Evolutionary conservation across 1,139 yeast species (phyloP), one percentile per base, ranked within the genome.

Genomic region (Wickerhamomyces sp.): DNA sequence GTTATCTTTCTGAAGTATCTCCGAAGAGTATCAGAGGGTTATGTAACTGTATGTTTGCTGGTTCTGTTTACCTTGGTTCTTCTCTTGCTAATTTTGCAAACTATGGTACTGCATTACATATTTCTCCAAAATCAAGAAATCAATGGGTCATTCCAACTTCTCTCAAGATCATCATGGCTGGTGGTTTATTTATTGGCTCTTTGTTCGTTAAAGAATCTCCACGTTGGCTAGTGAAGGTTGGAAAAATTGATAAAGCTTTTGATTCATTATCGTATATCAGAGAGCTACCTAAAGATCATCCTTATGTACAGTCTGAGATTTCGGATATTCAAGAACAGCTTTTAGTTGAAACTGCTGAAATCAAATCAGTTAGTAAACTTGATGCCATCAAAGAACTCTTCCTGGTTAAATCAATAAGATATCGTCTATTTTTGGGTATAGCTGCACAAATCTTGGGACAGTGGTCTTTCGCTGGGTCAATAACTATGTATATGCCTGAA

Each of bases 161-260:
- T 24, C 67, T 76, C 19, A 81, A 77, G 56, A 66, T 75, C 47
- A 54, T 77, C 30, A 78, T 81, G 14, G 82, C 78, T 35, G 51
- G 71, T 18, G 29, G 70, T 6, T 59, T 77, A 45, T 54, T 70
- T 34, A 17, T 64, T n/a, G 75, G 76, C 15, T 59, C 70, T 34
- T 64, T 75, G 51, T 66, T 67, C 51, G 64, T 71, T 56, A 82
- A 78, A 20, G 87, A 73, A 55, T 74, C 78, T 40, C 86, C 81
- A 56, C 78, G 89, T 64, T 78, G 76, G 79, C 67, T 71, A 58
- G 80, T 81, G 36, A 70, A 74, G 45, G 72, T 72, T 48, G 85
- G 76, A 42, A 63, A 74, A 49, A 76, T 83, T 78, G 86, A 81
- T 19, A 81, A 78, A 46, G 78, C 84, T 34, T 54, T 33, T 29